Base-by-base conservation (phyloP, 441 rosid species). In the Isatis lusitanica region DNA sequence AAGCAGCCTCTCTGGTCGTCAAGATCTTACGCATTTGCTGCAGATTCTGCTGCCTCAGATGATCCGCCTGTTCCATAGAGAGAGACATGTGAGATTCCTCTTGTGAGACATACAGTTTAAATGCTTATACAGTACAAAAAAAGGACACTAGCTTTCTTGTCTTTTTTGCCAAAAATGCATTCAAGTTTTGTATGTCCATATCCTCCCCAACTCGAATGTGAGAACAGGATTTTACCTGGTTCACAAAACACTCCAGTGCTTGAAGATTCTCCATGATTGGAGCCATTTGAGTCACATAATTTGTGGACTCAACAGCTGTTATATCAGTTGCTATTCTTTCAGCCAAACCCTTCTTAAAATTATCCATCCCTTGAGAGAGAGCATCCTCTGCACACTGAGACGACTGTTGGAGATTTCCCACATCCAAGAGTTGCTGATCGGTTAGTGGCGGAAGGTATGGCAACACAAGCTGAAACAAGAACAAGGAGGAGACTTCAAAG, bases 321-420 rank as follows among this genome's bases (percentile, higher is more conserved):
- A 78, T 80, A 61, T 84, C 83, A 7, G 68, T 30, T 5, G 81
- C 86, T 11, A 91, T 70, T 71, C 83, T 83, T 68, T 87, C 87
- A 12, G 82, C 79, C 67, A 91, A 76, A 43, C 79, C 83, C 71
- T 90, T 93, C 80, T 90, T 93, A 52, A 91, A 90, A 78, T 88
- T 88, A 44, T 93, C 98, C 58, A 93, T 74, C 46, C 97, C 98
- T 83, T 89, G 94, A 1, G 97, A 84, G 51, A 93, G 92, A 56
- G 98, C 97, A 86, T 84, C 92, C 88, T 93, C 96, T 1, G 96
- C 96, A 79, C 89, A 93, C 83, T 85, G 94, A 81, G 87, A 91
- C 21, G 88, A 93, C 46, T 84, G 96, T 35, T 78, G 77, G 31
- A 93, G 97, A 78, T 85, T 91, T 47, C 66, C 51, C 43, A 91